Conservation (phyloP, 2,329 filamentous ascomycete species). For the Coniosporium tulheliwenetii region DNA sequence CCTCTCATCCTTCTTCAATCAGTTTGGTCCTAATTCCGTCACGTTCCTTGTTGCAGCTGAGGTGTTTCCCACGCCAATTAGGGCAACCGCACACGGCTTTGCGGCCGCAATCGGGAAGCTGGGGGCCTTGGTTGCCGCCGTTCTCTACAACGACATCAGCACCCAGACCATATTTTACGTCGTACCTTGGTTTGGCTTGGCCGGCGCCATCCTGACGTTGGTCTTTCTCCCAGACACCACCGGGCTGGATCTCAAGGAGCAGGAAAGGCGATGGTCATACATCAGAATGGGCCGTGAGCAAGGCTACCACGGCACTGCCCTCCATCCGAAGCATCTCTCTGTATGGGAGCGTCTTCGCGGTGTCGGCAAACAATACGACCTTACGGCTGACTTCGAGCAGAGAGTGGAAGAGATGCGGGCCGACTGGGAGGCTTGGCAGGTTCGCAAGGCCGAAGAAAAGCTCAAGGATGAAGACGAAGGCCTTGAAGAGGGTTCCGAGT, state of each 20-base stretch:
- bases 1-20: constrained; percentile 95
- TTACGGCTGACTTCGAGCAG: constrained; percentile 64
- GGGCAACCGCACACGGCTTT: constrained; percentile 86
- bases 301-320: constrained; percentile 86
- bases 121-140: constrained; percentile 70
- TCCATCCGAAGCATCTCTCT: constrained; percentile 78
- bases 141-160: constrained; percentile 91
- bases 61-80: constrained; percentile 88
- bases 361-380: constrained; percentile 67
- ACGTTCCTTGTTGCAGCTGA: constrained; percentile 94
- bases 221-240: constrained; percentile 94
- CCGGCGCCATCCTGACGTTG: constrained; percentile 66
- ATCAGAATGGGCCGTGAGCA: constrained; percentile 61
- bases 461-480: constrained; percentile 9
- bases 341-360: constrained; percentile 74
- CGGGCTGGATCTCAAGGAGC: constrained; percentile 89
- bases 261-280: constrained; percentile 84
- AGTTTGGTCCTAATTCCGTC: constrained; percentile 91
- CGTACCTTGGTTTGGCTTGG: constrained; percentile 89
- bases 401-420: constrained; percentile 63
- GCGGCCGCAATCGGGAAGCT: constrained; percentile 83
- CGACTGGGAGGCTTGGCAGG: constrained; percentile 40
- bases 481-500: not conserved
- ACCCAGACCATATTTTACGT: constrained; percentile 76
- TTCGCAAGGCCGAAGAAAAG: constrained; percentile 34